Evolutionary conservation across 495 filamentous ascomycete genomes (phyloP).

Genomic region (Neurospora discreta): DNA sequence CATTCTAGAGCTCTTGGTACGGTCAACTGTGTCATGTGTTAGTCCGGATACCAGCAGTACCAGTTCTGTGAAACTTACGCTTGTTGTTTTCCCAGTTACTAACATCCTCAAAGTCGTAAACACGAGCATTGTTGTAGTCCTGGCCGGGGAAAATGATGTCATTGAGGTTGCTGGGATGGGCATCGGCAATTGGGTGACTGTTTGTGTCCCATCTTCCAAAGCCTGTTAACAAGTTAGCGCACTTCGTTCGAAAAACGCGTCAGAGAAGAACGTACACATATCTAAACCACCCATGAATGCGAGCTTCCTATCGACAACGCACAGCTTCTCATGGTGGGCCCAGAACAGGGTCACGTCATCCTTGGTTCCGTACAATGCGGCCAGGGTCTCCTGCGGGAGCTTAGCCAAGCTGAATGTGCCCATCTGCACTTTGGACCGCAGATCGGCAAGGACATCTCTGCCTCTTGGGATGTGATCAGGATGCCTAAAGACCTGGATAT

Average conservation of each 20-base stretch:
- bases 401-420: constrained; percentile 39
- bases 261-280: constrained; percentile 32
- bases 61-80: constrained; percentile 19
- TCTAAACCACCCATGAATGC: constrained; percentile 89
- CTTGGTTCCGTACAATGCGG: constrained; percentile 65
- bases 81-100: constrained; percentile 78
- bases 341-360: constrained; percentile 82
- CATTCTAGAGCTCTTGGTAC: constrained; percentile 73
- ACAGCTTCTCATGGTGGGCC: constrained; percentile 95
- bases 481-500: constrained; percentile 86
- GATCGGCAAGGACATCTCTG: constrained; percentile 33
- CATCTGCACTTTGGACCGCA: constrained; percentile 32
- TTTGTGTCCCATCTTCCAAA: constrained; percentile 55
- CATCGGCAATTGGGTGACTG: constrained; percentile 73
- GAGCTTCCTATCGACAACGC: constrained; percentile 62
- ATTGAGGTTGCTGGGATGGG: constrained; percentile 66
- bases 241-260: too few relatives aligned
- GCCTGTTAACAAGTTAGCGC: constrained; percentile 22
- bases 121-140: constrained; percentile 86
- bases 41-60: neutral
- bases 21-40: constrained; percentile 42
- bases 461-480: constrained; percentile 79
- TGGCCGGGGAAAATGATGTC: constrained; percentile 78
- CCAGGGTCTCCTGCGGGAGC: constrained; percentile 54
- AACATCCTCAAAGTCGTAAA: constrained; percentile 82